phyloP scores from a whole-genome alignment of 108 stramenopile species.

The Skeletonema potamos region DNA sequence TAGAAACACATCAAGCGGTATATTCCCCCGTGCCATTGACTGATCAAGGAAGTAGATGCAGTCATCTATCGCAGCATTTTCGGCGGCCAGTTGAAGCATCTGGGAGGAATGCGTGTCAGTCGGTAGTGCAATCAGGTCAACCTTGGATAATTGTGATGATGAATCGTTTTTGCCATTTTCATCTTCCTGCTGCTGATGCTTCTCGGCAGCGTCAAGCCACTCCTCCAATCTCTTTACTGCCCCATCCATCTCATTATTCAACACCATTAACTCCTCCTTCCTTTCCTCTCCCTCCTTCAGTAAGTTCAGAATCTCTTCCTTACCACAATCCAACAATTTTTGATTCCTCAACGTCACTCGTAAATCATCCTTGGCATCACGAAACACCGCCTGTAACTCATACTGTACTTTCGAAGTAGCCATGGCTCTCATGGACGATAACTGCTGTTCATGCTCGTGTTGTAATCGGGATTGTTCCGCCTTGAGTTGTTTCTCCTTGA shows the following conservation, averaged over 20 bases:
- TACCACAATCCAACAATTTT: constrained; percentile 35
- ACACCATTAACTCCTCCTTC: constrained; percentile 42
- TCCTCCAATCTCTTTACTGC: constrained; percentile 49
- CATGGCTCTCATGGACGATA: constrained; percentile 37
- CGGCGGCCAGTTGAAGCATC: constrained; percentile 72
- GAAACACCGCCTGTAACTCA: constrained; percentile 26
- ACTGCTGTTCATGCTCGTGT: constrained; percentile 39
- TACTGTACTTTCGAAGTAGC: constrained; percentile 48
- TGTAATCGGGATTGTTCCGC: constrained; percentile 1
- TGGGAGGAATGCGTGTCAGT: constrained; percentile 59
- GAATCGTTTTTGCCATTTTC: constrained; percentile 27
- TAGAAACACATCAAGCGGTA: constrained; percentile 72
- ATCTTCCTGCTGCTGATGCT: constrained; percentile 3
- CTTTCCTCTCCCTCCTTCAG: constrained; percentile 25
- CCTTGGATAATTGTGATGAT: background rate
- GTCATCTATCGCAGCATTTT: constrained; percentile 77
- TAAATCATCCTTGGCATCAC: constrained; percentile 38
- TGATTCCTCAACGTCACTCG: constrained; percentile 58
- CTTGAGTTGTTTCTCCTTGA: constrained; percentile 28
- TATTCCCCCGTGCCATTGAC: constrained; percentile 59
- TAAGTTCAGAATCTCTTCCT: constrained; percentile 44
- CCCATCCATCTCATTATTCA: constrained; percentile 47
- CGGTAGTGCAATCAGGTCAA: constrained; percentile 49
- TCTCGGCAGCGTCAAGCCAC: constrained; percentile 48
- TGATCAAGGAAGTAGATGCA: constrained; percentile 83